Conservation (phyloP, 176 grass and related monocot species). For the Lolium perenne region DNA sequence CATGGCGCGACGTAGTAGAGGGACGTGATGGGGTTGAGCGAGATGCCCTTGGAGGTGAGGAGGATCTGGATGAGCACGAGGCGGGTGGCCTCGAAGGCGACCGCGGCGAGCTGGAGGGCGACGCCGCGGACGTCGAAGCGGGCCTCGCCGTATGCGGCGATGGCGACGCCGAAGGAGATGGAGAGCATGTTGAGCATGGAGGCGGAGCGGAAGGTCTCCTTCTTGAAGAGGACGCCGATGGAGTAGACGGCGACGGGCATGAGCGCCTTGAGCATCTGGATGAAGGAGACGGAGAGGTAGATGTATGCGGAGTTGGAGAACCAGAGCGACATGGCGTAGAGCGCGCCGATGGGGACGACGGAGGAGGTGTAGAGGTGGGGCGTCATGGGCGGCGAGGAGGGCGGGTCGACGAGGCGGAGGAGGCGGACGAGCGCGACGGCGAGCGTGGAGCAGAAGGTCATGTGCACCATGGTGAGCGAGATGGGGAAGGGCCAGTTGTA, state of each 20-base stretch:
- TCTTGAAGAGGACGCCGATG: constrained; percentile 78
- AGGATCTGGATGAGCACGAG: constrained; percentile 99
- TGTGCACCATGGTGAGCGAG: constrained; percentile 94
- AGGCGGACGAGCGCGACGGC: constrained; percentile 74
- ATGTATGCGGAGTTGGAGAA: constrained; percentile 99
- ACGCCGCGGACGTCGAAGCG: constrained; percentile 76
- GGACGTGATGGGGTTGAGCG: constrained; percentile 95
- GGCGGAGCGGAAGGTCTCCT: constrained; percentile 69
- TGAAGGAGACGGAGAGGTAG: constrained; percentile 98
- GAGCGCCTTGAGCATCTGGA: constrained; percentile 99
- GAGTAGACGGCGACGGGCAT: constrained; percentile 98
- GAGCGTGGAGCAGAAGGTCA: constrained; percentile 91
- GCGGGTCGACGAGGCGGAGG: constrained; percentile 74
- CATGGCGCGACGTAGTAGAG: constrained; percentile 91
- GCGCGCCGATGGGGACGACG: constrained; percentile 86
- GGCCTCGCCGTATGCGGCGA: constrained; percentile 97
- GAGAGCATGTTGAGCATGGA: constrained; percentile 99
- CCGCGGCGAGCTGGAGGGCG: constrained; percentile 79
- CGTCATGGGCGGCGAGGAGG: constrained; percentile 73
- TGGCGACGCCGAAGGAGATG: constrained; percentile 93
- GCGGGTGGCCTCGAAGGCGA: constrained; percentile 84
- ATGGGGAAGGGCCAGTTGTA: constrained; percentile 99
- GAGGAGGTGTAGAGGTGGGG: constrained; percentile 72
- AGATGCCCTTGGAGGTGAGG: constrained; percentile 92
- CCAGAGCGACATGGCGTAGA: constrained; percentile 96